Evolutionary conservation across 352 stramenopile genomes (phyloP).

Genomic region (Phytophthora multivora): DNA sequence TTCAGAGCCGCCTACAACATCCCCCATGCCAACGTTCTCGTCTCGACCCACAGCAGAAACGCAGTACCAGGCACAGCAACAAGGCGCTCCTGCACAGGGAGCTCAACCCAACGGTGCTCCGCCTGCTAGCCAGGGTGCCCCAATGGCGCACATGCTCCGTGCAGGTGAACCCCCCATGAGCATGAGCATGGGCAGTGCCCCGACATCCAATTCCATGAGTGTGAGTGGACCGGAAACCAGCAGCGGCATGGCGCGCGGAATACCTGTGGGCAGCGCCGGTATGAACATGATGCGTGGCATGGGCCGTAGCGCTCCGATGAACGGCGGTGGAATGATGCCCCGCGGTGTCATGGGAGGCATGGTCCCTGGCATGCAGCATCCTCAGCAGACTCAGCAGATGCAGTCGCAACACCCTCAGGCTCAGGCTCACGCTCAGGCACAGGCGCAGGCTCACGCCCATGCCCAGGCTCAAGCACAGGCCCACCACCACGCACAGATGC

Average conservation of each 20-base stretch:
- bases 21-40: slow-evolving; percentile 87
- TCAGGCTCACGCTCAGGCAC: slow-evolving; percentile 61
- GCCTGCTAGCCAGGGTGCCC: slow-evolving; percentile 38
- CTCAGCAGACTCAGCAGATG: slow-evolving; percentile 57
- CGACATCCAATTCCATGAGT: slow-evolving; percentile 43
- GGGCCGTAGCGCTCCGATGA: slow-evolving; percentile 57
- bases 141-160: slow-evolving; percentile 64
- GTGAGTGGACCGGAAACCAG: slow-evolving; percentile 49
- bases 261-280: slow-evolving; percentile 47
- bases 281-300: slow-evolving; percentile 81
- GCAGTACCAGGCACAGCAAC: slow-evolving; percentile 60
- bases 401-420: slow-evolving; percentile 60
- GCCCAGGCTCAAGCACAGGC: slow-evolving; percentile 67
- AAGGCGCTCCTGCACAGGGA: slow-evolving; percentile 32
- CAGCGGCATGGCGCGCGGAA: slow-evolving; percentile 49
- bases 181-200: slow-evolving; percentile 56
- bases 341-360: slow-evolving; percentile 69
- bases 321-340: slow-evolving; percentile 66
- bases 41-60: slow-evolving; percentile 64
- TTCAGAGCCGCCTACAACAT: slow-evolving; percentile 82
- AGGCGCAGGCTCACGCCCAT: slow-evolving; percentile 63
- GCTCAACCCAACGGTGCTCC: slow-evolving; percentile 35
- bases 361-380: slow-evolving; percentile 72
- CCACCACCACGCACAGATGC: slow-evolving; percentile 63
- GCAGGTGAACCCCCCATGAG: slow-evolving; percentile 48